Evolutionary conservation across 768 basidiomycete genomes (phyloP).

Genomic region (Guyanaporus albipodus): DNA sequence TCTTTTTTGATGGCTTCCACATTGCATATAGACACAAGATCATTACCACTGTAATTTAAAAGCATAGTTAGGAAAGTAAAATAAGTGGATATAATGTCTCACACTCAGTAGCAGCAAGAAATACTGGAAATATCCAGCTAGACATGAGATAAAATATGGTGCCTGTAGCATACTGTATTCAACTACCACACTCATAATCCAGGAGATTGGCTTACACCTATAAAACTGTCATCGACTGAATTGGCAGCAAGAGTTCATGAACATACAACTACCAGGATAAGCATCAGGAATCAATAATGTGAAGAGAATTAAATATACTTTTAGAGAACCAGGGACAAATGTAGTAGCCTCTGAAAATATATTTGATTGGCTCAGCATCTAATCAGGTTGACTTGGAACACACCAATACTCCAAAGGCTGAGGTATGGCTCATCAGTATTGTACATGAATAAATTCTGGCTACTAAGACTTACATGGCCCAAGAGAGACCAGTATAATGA

Average conservation of each 20-base stretch:
- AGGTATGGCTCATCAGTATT: not conserved
- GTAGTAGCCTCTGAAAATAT: not conserved
- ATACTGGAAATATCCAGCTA: not conserved
- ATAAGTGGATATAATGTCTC: not conserved
- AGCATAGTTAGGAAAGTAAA: not conserved
- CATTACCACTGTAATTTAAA: not conserved
- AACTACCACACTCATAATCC: not conserved
- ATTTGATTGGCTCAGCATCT: not conserved
- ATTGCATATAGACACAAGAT: not conserved
- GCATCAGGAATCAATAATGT: no score
- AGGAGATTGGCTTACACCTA: slow-evolving; percentile 5
- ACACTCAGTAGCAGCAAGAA: not conserved
- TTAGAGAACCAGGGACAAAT: not conserved
- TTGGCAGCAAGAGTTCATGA: no score
- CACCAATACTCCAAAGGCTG: not conserved
- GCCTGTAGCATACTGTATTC: not conserved
- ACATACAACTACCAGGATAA: not conserved
- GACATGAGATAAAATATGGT: not conserved
- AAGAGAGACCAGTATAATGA: not conserved
- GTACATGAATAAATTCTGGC: no score
- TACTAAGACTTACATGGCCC: not conserved
- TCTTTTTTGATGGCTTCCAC: not conserved
- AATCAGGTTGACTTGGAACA: no score
- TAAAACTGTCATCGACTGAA: not conserved
- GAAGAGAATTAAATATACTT: not conserved